These are phyloP conservation scores for Diaporthe eres DNA, from an alignment of 2,329 filamentous ascomycete species.

Conservation along the genomic window DNA sequence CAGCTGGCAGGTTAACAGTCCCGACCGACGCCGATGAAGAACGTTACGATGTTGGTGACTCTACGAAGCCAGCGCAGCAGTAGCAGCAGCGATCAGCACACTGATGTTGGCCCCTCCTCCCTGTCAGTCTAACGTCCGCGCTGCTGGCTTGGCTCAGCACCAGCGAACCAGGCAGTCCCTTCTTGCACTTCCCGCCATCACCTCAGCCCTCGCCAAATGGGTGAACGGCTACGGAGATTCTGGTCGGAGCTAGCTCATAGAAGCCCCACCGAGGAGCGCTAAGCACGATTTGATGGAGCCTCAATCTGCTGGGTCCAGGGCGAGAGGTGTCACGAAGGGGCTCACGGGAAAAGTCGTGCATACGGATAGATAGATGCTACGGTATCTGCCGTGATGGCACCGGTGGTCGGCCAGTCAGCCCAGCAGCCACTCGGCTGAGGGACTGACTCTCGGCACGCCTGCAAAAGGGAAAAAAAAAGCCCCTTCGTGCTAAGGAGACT, in stretches of 20 bases:
- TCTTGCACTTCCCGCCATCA: background rate
- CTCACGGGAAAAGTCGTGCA: conserved; percentile 1
- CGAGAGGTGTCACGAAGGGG: background rate
- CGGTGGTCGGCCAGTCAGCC: conserved; percentile 8
- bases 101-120: background rate
- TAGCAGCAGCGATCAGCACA: background rate
- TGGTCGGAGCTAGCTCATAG: background rate
- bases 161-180: background rate
- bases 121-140: background rate
- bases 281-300: conserved; percentile 27
- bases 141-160: background rate
- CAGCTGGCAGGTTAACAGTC: background rate
- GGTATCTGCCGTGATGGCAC: conserved; percentile 19
- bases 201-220: background rate
- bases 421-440: background rate
- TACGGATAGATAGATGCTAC: conserved; percentile 25
- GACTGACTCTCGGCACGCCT: conserved; percentile 17
- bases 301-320: conserved; percentile 31
- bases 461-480: background rate
- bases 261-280: conserved; percentile 5
- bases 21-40: background rate
- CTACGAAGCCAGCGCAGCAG: background rate
- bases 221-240: background rate
- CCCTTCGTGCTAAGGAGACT: background rate
- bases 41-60: background rate